phyloP scores from a whole-genome alignment of 306 rosid genomes.

The Morella rubra region DNA sequence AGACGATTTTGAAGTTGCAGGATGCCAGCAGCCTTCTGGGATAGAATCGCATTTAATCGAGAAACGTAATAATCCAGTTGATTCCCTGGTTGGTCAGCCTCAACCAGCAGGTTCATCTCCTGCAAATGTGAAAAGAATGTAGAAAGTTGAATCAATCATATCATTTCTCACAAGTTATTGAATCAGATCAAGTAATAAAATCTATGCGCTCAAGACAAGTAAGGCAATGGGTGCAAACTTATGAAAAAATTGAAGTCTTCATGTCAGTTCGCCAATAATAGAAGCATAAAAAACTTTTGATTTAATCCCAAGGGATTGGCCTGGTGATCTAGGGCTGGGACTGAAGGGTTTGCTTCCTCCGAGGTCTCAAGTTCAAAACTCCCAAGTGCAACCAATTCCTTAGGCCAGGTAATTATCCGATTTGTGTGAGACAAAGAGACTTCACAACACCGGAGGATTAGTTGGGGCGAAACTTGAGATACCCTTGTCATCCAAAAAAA shows the following conservation, averaged over 20 bases:
- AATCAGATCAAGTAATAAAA: neutral
- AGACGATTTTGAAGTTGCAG: constrained; percentile 84
- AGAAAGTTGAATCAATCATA: neutral
- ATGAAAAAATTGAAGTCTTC: neutral
- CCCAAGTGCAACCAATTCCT: too few species aligned
- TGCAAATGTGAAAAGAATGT: constrained; percentile 36
- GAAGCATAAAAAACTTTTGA: neutral
- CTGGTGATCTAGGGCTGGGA: too few species aligned
- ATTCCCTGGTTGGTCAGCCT: constrained; percentile 97
- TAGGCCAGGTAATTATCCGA: too few species aligned
- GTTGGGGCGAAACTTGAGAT: too few species aligned
- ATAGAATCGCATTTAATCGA: constrained; percentile 80
- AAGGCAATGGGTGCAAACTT: neutral
- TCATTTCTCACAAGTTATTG: neutral
- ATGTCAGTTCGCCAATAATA: neutral
- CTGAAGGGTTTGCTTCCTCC: too few species aligned
- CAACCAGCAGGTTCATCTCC: constrained; percentile 98
- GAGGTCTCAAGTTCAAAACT: too few species aligned
- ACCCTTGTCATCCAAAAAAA: too few species aligned
- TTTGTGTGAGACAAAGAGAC: too few species aligned
- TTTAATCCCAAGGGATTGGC: too few species aligned
- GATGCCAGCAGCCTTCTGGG: constrained; percentile 97
- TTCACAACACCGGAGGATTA: too few species aligned
- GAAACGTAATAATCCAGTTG: constrained; percentile 77
- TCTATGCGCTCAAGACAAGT: neutral